phyloP scores from a whole-genome alignment of 1,284 basidiomycete species.

The Trichosporon ovoides region DNA sequence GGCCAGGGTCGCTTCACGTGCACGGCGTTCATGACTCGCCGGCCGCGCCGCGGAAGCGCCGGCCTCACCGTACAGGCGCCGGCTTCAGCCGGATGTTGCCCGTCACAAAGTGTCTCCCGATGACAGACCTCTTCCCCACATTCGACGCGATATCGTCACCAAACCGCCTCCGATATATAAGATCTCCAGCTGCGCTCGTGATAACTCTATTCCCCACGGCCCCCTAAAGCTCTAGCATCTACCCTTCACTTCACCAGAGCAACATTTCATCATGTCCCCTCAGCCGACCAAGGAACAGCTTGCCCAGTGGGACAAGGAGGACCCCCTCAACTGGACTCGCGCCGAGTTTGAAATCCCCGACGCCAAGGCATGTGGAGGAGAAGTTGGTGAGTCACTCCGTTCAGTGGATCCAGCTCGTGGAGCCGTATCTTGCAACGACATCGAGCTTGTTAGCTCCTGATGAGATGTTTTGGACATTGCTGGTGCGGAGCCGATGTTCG shows the following conservation, averaged over 20 bases:
- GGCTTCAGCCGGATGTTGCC: neutral
- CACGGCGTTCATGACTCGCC: neutral
- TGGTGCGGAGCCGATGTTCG: too few species aligned
- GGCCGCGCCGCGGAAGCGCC: neutral
- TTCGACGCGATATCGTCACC: neutral
- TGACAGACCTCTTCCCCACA: neutral
- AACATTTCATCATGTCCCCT: constrained; percentile 7
- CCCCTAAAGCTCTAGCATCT: neutral
- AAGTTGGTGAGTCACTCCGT: too few species aligned
- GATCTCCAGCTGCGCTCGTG: too few species aligned
- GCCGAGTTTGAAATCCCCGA: constrained; percentile 47
- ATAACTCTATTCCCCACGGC: neutral
- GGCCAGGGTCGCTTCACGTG: neutral
- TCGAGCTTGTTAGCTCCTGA: too few species aligned
- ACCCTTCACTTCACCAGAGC: neutral
- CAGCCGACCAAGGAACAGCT: constrained; percentile 21
- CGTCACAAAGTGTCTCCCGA: constrained; percentile 1
- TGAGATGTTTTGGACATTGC: too few species aligned
- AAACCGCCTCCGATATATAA: neutral
- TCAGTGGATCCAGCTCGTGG: too few species aligned
- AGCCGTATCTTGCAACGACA: too few species aligned
- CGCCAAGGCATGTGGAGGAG: constrained; percentile 40
- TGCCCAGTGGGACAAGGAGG: constrained; percentile 34
- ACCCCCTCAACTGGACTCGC: constrained; percentile 46
- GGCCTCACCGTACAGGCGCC: neutral